Evolutionary conservation across 1,284 basidiomycete species (phyloP).

Genomic region (Rhodotorula sp.): DNA sequence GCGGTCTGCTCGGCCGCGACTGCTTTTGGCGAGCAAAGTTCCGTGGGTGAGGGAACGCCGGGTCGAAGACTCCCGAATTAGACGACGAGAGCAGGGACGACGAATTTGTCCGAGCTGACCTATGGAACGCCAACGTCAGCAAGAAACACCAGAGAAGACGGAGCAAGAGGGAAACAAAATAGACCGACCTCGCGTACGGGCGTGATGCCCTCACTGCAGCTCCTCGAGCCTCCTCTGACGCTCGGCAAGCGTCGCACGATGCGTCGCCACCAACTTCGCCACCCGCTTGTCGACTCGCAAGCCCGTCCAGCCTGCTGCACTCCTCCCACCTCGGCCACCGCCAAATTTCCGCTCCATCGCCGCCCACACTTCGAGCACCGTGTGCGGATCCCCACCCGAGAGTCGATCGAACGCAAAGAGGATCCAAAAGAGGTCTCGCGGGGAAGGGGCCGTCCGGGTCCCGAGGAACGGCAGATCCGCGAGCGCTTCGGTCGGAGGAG

Average conservation of each 20-base stretch:
- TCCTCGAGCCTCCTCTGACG: neutral
- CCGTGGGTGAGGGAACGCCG: conserved; percentile 26
- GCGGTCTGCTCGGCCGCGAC: conserved; percentile 17
- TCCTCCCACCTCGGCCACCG: neutral
- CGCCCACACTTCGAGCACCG: conserved; percentile 16
- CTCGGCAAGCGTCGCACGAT: neutral
- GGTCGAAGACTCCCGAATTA: conserved; percentile 15
- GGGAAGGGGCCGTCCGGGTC: conserved; percentile 27
- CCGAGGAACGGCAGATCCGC: conserved; percentile 15
- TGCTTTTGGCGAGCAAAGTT: conserved; percentile 27
- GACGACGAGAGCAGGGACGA: conserved; percentile 20
- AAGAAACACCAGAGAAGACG: conserved; percentile 50
- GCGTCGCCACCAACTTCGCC: neutral
- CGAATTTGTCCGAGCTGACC: neutral
- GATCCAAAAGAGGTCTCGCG: conserved; percentile 27
- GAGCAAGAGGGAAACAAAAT: neutral
- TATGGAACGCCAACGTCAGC: neutral
- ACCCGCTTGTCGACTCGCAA: conserved; percentile 10
- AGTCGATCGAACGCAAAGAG: conserved; percentile 36
- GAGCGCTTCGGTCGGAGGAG: neutral
- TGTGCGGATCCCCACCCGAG: conserved; percentile 7
- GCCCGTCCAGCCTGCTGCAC: neutral
- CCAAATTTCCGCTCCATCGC: conserved; percentile 21
- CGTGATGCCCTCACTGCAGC: neutral
- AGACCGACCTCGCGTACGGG: neutral